These are phyloP conservation scores for Botrytis aclada DNA, from an alignment of 2,329 filamentous ascomycete species.

Conservation along the genomic window DNA sequence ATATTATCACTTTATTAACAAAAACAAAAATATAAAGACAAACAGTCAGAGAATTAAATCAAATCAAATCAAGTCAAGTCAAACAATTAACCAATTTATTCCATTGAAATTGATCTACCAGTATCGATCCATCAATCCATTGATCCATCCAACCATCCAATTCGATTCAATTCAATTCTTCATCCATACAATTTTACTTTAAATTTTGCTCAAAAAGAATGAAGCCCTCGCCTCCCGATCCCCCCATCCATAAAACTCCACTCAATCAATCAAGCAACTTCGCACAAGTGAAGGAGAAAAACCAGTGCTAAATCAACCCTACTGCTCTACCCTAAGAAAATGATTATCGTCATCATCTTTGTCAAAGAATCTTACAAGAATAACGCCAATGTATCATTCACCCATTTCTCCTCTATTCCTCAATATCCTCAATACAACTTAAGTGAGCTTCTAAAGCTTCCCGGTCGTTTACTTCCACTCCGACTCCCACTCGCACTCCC, in stretches of 20 bases:
- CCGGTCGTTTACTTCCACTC: constrained; percentile 10
- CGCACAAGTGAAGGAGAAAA: not conserved
- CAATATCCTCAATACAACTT: constrained; percentile 19
- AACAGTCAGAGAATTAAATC: too few relatives aligned
- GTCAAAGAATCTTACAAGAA: not conserved
- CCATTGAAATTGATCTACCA: too few relatives aligned
- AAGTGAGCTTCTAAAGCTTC: constrained; percentile 25
- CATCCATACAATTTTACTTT: not conserved
- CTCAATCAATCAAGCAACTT: not conserved
- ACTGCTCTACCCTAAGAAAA: not conserved
- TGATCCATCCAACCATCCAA: not conserved
- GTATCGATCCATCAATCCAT: not conserved
- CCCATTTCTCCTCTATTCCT: not conserved
- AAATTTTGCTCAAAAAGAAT: not conserved
- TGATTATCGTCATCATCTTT: not conserved
- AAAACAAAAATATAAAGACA: too few relatives aligned
- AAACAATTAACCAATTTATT: not conserved
- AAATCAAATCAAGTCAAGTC: too few relatives aligned
- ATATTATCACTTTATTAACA: too few relatives aligned
- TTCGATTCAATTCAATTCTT: too few relatives aligned
- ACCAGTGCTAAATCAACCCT: not conserved
- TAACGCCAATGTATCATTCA: not conserved
- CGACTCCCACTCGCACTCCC: constrained; percentile 25
- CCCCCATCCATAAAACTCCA: not conserved
- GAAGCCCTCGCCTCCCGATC: not conserved